Evolutionary conservation across 2,329 filamentous ascomycete genomes (phyloP), one percentile per base, ranked within the genome.

Genomic region (Ascochyta fabae): DNA sequence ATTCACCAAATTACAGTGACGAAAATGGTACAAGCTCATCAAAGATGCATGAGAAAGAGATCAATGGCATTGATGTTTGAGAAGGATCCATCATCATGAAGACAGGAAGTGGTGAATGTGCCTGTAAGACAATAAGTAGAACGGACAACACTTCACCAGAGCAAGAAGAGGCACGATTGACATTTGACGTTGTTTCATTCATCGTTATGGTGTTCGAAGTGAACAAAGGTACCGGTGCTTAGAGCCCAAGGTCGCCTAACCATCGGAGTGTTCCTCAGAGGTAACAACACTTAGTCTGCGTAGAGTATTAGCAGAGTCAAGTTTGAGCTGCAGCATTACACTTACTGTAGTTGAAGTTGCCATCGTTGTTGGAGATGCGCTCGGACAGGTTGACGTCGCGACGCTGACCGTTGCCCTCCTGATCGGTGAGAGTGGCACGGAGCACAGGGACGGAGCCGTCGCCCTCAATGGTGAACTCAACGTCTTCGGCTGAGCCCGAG

Each of bases 321-420:
- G 4, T 4, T 27, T 3, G 4, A 16, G 22, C 6, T 19, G n/a
- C 19, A 16, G 15, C 16, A 34, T 29, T 15, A 10, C 24, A 54
- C 56, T 35, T 55, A 67, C 64, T 58, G 54, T 57, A 69, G 22
- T 35, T 39, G 34, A 69, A 69, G 19, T 64, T 26, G 55, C 85
- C 84, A 61, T 83, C 68, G 19, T 80, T 62, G 72, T 87, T 87
- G 55, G 72, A 70, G 49, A 87, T 77, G 55, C 81, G 76, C 78
- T 86, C 83, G 3, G 79, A 69, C 6, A 87, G 78, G 75, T 87
- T 86, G 60, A 87, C 60, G 62, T 87, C 78, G 34, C 77, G 71
- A 6, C 70, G 54, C 1, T 74, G 54, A 1, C 53, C 48, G 16
- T 84, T 74, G 35, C 83, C 83, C 0, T 82, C 74, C 1, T 69